Evolutionary conservation across 1,284 basidiomycete genomes (phyloP).

Genomic region (Pascua guehoae): DNA sequence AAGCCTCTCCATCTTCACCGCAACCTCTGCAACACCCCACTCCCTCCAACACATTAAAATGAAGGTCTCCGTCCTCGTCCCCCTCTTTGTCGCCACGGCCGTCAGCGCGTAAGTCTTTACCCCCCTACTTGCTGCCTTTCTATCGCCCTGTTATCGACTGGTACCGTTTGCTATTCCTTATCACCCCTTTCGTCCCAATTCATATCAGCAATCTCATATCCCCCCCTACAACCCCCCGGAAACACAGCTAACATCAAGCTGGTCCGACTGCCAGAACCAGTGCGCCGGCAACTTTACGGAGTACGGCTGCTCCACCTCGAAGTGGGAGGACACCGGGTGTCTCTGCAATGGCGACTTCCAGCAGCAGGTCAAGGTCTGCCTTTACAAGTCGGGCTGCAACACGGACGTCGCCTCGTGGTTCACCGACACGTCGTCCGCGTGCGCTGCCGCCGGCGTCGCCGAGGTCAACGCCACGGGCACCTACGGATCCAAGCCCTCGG

Average conservation of each 20-base stretch:
- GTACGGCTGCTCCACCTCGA: background rate
- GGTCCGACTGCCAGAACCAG: background rate
- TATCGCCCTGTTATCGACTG: background rate
- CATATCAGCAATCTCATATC: too few relatives aligned
- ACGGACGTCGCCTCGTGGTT: conserved; percentile 4
- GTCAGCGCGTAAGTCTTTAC: background rate
- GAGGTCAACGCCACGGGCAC: too few relatives aligned
- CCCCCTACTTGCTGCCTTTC: background rate
- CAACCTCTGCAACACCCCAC: too few relatives aligned
- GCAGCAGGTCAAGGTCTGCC: conserved; percentile 5
- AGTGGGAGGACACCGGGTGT: conserved; percentile 3
- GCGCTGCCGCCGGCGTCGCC: too few relatives aligned
- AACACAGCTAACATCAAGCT: background rate
- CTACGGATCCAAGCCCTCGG: too few relatives aligned
- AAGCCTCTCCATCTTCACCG: too few relatives aligned
- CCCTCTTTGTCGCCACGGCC: background rate
- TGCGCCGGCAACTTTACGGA: background rate
- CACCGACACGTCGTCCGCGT: conserved; percentile 10
- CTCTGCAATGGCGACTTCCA: conserved; percentile 6
- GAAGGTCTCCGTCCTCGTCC: conserved; percentile 3
- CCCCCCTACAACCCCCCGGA: background rate
- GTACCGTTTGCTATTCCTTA: too few relatives aligned
- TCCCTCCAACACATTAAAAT: background rate
- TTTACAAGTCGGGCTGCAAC: conserved; percentile 6
- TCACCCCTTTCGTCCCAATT: too few relatives aligned